Evolutionary conservation across 352 stramenopile species (phyloP).

Genomic region (Aphanomyces stellatus): DNA sequence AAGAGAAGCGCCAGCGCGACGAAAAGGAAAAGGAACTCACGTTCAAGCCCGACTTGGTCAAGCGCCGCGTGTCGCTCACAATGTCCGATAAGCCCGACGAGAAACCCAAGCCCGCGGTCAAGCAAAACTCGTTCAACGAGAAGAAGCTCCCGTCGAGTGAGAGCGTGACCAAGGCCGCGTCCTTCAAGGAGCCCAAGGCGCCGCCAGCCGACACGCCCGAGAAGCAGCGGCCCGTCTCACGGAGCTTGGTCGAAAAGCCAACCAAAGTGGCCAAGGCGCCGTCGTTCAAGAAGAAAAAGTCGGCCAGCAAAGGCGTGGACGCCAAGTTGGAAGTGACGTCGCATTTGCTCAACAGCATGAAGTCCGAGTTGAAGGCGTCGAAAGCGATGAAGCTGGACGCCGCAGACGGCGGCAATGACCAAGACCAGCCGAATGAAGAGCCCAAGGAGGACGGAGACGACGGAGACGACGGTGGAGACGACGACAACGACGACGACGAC

Average conservation of each 20-base stretch:
- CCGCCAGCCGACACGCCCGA: not conserved
- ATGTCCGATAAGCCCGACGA: conserved; percentile 36
- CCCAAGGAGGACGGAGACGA: conserved; percentile 5
- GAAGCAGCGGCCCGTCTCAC: conserved; percentile 28
- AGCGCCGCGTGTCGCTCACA: conserved; percentile 46
- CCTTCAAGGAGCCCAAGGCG: not conserved
- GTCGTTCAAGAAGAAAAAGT: conserved; percentile 31
- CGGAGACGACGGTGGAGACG: not conserved
- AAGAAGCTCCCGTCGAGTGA: conserved; percentile 10
- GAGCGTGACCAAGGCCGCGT: not conserved
- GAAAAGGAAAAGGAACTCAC: conserved; percentile 74
- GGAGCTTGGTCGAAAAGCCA: conserved; percentile 33
- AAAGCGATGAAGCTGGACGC: conserved; percentile 23
- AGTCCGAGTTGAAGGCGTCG: conserved; percentile 52
- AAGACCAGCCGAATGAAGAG: not conserved
- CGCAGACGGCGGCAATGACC: not conserved
- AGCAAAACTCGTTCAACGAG: conserved; percentile 23
- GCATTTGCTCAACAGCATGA: conserved; percentile 53
- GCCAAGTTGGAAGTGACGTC: conserved; percentile 35
- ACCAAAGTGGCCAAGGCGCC: conserved; percentile 26
- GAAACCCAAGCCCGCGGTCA: not conserved
- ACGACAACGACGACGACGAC: not conserved
- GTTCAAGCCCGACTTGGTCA: conserved; percentile 72
- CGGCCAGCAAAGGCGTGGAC: conserved; percentile 34
- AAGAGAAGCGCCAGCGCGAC: conserved; percentile 50